These are phyloP conservation scores for Naganishia albida DNA, from an alignment of 1,284 basidiomycete genomes.

Conservation along the genomic window DNA sequence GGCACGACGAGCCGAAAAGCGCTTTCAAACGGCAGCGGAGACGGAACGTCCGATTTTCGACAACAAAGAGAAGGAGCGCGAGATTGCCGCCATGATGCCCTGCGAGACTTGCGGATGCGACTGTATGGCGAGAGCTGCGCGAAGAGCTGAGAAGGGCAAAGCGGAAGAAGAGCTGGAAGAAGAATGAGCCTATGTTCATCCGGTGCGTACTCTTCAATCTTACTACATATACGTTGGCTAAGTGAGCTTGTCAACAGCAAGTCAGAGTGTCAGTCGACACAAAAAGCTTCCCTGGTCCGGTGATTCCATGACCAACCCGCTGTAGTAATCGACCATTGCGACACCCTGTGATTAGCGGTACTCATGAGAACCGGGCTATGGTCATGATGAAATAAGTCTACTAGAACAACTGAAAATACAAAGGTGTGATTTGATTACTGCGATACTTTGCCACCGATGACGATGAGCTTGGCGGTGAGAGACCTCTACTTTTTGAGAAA, in stretches of 20 bases:
- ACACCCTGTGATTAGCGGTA: too few relatives aligned
- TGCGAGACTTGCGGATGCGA: background rate
- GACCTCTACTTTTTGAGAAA: background rate
- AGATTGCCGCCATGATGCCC: background rate
- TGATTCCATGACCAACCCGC: too few relatives aligned
- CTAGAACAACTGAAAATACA: conserved; percentile 28
- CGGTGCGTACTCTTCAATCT: too few relatives aligned
- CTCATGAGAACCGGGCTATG: background rate
- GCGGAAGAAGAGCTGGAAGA: background rate
- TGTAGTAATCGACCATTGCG: too few relatives aligned
- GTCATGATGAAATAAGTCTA: conserved; percentile 15
- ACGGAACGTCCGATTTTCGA: background rate
- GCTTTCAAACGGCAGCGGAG: background rate
- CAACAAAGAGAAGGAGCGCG: background rate
- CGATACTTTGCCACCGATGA: background rate
- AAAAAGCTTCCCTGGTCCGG: too few relatives aligned
- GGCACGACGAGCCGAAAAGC: conserved; percentile 11
- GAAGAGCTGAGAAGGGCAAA: conserved; percentile 12
- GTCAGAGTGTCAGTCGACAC: too few relatives aligned
- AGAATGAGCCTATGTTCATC: background rate
- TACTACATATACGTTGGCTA: too few relatives aligned
- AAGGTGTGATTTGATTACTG: background rate
- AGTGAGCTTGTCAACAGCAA: too few relatives aligned
- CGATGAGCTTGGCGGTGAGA: background rate
- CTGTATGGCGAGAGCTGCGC: background rate